A percentile compares a stretch with the other conserved stretches of the same genome.
Evolutionary conservation across 2,329 filamentous ascomycete genomes (phyloP).

Genomic region (Huntiella savannae): DNA sequence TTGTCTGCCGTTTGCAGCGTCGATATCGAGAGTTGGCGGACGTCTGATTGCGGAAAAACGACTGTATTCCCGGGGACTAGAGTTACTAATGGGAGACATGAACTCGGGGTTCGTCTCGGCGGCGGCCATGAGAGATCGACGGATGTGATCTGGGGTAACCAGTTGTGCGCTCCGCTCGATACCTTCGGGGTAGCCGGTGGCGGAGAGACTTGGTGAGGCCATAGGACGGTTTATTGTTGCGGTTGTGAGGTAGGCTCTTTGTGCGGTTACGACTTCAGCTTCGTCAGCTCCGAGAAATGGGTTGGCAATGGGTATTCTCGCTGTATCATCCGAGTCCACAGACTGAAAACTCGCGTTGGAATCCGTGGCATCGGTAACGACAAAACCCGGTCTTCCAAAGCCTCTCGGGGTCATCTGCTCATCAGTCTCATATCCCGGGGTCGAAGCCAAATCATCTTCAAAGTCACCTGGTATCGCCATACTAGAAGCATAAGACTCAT

Average conservation of each 20-base stretch:
- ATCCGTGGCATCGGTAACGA: slow-evolving; percentile 3
- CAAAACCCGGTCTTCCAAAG: slow-evolving; percentile 6
- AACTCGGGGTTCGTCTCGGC: slow-evolving; percentile 21
- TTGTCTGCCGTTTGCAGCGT: slow-evolving; percentile 64
- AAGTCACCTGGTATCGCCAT: slow-evolving; percentile 52
- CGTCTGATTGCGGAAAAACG: slow-evolving; percentile 36
- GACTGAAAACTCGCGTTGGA: slow-evolving; percentile 15
- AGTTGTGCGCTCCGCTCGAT: slow-evolving; percentile 4
- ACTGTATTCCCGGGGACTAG: slow-evolving; percentile 20
- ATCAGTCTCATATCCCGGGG: slow-evolving; percentile 6
- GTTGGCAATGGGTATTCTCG: slow-evolving; percentile 3
- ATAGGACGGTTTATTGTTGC: not conserved
- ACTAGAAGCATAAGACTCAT: slow-evolving; percentile 52
- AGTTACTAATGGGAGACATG: slow-evolving; percentile 15
- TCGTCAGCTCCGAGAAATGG: slow-evolving; percentile 5
- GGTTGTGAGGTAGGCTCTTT: not conserved
- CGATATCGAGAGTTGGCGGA: slow-evolving; percentile 63
- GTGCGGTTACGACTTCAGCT: not conserved
- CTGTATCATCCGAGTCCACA: slow-evolving; percentile 1
- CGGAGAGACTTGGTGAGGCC: not conserved
- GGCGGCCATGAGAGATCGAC: slow-evolving; percentile 31
- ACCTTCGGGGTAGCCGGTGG: not conserved
- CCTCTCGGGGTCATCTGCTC: slow-evolving; percentile 3
- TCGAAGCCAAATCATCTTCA: slow-evolving; percentile 19
- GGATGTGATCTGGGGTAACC: slow-evolving; percentile 24